These are phyloP conservation scores for Boletus pseudo-olivaceus DNA, from an alignment of 768 basidiomycete species.

Conservation along the genomic window DNA sequence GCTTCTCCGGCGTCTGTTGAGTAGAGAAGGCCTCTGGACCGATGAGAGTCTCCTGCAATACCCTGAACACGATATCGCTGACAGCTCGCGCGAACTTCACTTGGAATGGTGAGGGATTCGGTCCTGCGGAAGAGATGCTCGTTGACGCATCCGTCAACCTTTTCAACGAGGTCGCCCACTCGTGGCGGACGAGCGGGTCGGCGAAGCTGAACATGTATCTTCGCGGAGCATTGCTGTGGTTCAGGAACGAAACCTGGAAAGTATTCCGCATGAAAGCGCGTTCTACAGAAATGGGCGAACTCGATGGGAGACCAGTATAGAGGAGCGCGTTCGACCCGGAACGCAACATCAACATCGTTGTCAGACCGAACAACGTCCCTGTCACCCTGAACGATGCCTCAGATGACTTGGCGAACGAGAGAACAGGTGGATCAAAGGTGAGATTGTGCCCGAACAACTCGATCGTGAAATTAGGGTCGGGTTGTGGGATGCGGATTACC, in stretches of 20 bases:
- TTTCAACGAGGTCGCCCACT: slow-evolving; percentile 68
- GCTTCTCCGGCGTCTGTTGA: slow-evolving; percentile 24
- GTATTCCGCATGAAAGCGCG: slow-evolving; percentile 96
- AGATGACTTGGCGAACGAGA: slow-evolving; percentile 73
- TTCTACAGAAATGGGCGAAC: slow-evolving; percentile 75
- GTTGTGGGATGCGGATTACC: slow-evolving; percentile 77
- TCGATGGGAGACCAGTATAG: slow-evolving; percentile 80
- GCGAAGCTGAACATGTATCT: slow-evolving; percentile 95
- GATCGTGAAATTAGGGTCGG: slow-evolving; percentile 80
- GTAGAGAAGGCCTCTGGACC: slow-evolving; percentile 29
- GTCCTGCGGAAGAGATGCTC: slow-evolving; percentile 21
- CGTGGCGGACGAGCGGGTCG: slow-evolving; percentile 69
- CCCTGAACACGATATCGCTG: slow-evolving; percentile 72
- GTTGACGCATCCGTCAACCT: slow-evolving; percentile 58
- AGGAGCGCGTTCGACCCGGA: slow-evolving; percentile 78
- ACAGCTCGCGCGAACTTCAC: slow-evolving; percentile 60
- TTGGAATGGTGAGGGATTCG: slow-evolving; percentile 35
- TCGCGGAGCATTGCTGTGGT: slow-evolving; percentile 63
- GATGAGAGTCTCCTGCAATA: slow-evolving; percentile 82
- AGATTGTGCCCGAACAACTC: slow-evolving; percentile 86
- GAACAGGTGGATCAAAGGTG: slow-evolving; percentile 78
- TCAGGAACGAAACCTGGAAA: slow-evolving; percentile 85
- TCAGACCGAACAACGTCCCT: slow-evolving; percentile 78
- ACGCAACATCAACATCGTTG: slow-evolving; percentile 79
- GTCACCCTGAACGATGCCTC: slow-evolving; percentile 90